These are phyloP conservation scores for thale cress (Arabidopsis thaliana) DNA, from an alignment of 345 rosid species.

Conservation along the genomic window DNA sequence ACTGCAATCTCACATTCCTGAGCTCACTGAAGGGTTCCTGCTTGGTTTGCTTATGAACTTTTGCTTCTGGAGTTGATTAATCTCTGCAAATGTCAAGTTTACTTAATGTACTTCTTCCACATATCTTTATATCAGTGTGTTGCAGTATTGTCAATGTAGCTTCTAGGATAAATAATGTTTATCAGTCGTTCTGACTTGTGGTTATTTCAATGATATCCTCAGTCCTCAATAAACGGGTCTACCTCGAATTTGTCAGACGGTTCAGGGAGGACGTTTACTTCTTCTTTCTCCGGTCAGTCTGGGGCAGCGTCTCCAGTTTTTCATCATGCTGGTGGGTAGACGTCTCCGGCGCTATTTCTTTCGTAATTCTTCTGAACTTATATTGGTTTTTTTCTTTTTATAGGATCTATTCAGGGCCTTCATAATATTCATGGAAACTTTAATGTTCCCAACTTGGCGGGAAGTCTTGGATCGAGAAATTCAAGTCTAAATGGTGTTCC, in stretches of 20 bases:
- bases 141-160: slow-evolving; percentile 19
- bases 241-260: slow-evolving; percentile 80
- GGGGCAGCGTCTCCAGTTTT: slow-evolving; percentile 76
- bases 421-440: slow-evolving; percentile 82
- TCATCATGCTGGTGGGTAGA: slow-evolving; percentile 69
- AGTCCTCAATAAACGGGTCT: slow-evolving; percentile 86
- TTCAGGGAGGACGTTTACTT: slow-evolving; percentile 66
- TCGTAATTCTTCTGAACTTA: slow-evolving; percentile 25
- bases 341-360: slow-evolving; percentile 10
- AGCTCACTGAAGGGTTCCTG: slow-evolving; percentile 18
- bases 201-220: slow-evolving; percentile 43
- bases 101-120: slow-evolving; percentile 70
- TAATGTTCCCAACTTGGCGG: slow-evolving; percentile 76
- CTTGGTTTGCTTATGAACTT: slow-evolving; percentile 35
- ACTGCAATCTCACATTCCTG: slow-evolving; percentile 9
- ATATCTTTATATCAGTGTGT: slow-evolving; percentile 19
- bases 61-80: slow-evolving; percentile 60
- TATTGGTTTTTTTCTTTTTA: slow-evolving; percentile 31
- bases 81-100: slow-evolving; percentile 78
- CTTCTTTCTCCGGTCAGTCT: slow-evolving; percentile 89
- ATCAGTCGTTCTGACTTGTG: slow-evolving; percentile 19
- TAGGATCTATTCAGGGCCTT: slow-evolving; percentile 78
- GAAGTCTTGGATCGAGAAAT: slow-evolving; percentile 76
- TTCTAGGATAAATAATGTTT: background rate
- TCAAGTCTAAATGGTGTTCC: slow-evolving; percentile 71